Evolutionary conservation across 1,284 basidiomycete genomes (phyloP), one percentile per base, ranked within the genome.

Genomic region (Pascua guehoae): DNA sequence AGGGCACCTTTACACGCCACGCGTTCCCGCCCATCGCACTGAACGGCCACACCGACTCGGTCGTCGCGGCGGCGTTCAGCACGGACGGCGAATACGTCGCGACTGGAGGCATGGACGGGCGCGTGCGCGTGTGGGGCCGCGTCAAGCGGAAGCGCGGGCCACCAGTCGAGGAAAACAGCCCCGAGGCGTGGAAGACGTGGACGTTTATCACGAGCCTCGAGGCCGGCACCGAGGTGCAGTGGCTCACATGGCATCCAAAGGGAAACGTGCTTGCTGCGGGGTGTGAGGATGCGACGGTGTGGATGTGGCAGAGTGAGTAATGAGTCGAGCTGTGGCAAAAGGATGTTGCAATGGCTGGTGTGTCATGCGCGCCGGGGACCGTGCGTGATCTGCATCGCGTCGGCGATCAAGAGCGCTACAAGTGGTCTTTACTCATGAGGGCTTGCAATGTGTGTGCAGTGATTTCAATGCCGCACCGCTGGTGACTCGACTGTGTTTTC

Each of bases 61-160:
- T 98, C 41, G 87, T 87, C 4, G 82, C 82, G 49, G 84, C 85
- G 1, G 86, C 82, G 24, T 99, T 90, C 82, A 95, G 86, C 70
- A 71, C 80, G 2, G 92, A 97, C 71, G 95, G 96, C 5, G 88
- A 95, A 75, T 82, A 94, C 81, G 82, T 95, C 56, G 87, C 94
- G 12, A 97, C 93, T 0, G 95, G 93, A 15, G 94, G 95, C 0
- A 96, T 99, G 91, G 95, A 99, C 70, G 95, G 96, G 8, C 88
- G 86, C 68, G 87, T 98, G 18, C 83, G 93, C 59, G 80, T 98
- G 56, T 99, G 95, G 95, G 80, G 87, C 70, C 82, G 89, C 66
- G 87, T 91, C 37, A 56, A 51, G 39, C 45, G 47, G 7, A 47
- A 53, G 36, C 43, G 59, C 2, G 50, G 53, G 2, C 49, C 51